Evolutionary conservation across 2,329 filamentous ascomycete species (phyloP).

Genomic region (Phoma herbarum): DNA sequence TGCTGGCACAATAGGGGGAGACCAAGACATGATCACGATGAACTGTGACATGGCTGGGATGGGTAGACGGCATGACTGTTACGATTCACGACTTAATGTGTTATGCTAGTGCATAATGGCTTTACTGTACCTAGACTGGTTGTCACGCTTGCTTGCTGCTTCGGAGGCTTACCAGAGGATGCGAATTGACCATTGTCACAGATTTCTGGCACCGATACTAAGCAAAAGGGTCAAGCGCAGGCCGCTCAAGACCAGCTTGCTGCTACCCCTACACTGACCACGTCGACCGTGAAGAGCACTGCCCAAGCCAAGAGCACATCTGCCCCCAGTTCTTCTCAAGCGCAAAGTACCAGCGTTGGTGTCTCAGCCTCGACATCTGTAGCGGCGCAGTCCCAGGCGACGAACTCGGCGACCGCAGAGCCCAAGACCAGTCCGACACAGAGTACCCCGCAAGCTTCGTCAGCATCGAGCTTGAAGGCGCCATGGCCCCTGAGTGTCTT

Average conservation of each 20-base stretch:
- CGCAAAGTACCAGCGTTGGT: background rate
- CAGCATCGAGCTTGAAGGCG: slow-evolving; percentile 2
- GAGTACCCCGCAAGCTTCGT: slow-evolving; percentile 4
- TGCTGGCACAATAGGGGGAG: slow-evolving; percentile 11
- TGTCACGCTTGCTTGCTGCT: background rate
- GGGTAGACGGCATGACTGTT: slow-evolving; percentile 5
- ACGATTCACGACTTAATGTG: slow-evolving; percentile 18
- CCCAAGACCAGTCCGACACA: slow-evolving; percentile 1
- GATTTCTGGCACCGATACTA: slow-evolving; percentile 4
- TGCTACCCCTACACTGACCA: background rate
- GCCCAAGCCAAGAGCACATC: background rate
- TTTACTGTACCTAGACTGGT: slow-evolving; percentile 1
- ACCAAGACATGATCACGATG: background rate
- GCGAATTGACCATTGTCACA: slow-evolving; percentile 11
- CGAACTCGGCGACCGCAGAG: background rate
- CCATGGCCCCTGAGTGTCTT: background rate
- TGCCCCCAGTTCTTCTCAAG: background rate
- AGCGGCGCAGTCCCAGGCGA: slow-evolving; percentile 3
- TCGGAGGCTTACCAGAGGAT: background rate
- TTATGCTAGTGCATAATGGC: slow-evolving; percentile 9
- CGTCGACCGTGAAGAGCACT: background rate
- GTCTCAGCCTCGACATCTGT: background rate
- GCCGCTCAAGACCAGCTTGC: slow-evolving; percentile 3
- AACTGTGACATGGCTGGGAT: background rate
- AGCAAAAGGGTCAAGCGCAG: slow-evolving; percentile 1